Conservation (phyloP, 441 rosid genomes). For the Euphorbia celastroides region DNA sequence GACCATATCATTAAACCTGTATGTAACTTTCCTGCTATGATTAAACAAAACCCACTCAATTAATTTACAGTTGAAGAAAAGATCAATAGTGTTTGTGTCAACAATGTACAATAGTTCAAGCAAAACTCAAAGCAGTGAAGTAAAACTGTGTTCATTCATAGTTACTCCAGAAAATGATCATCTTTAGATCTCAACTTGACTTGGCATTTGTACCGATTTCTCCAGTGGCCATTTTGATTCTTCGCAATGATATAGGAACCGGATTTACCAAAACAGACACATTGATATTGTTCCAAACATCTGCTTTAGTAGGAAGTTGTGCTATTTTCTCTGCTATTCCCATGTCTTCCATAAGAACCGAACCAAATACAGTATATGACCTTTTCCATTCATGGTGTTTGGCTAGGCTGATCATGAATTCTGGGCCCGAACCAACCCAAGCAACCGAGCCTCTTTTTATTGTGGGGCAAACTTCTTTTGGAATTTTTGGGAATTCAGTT, state of each 20-base stretch:
- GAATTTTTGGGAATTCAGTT: slow-evolving; percentile 40
- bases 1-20: no score
- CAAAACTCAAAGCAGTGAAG: background rate
- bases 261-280: slow-evolving; percentile 65
- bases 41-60: no score
- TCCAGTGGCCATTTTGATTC: slow-evolving; percentile 37
- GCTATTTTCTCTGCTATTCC: slow-evolving; percentile 66
- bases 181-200: slow-evolving; percentile 1
- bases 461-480: slow-evolving; percentile 59
- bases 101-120: background rate
- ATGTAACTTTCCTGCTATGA: no score
- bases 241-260: slow-evolving; percentile 45
- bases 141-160: background rate
- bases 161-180: background rate
- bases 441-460: slow-evolving; percentile 83
- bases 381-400: slow-evolving; percentile 80
- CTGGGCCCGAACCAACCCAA: slow-evolving; percentile 90
- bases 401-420: slow-evolving; percentile 85
- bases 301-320: slow-evolving; percentile 58
- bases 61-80: background rate
- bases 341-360: slow-evolving; percentile 81
- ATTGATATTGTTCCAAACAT: slow-evolving; percentile 71
- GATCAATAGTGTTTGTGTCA: background rate
- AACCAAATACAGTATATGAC: slow-evolving; percentile 68
- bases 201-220: slow-evolving; percentile 19